Evolutionary conservation across 192 early-diverging fungal species (phyloP).

Genomic region (Entomortierella beljakovae): DNA sequence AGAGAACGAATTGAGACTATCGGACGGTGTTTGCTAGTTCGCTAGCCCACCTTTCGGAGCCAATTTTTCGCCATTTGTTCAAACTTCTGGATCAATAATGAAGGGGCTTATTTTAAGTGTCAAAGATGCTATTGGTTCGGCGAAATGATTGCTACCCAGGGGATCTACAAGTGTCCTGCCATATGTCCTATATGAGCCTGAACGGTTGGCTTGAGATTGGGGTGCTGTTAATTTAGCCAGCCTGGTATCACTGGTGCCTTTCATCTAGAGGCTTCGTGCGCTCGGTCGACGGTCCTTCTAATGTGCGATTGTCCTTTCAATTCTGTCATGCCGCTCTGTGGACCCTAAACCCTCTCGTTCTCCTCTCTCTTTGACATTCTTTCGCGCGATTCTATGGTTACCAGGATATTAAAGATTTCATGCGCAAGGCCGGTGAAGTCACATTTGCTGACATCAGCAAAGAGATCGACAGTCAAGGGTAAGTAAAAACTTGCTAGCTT

Average conservation of each 20-base stretch:
- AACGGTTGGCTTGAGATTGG: slow-evolving; percentile 3
- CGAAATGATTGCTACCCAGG: slow-evolving; percentile 4
- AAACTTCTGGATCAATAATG: not conserved
- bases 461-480: slow-evolving; percentile 86
- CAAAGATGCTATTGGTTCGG: slow-evolving; percentile 2
- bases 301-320: slow-evolving; percentile 23
- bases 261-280: slow-evolving; percentile 1
- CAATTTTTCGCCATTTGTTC: slow-evolving; percentile 5
- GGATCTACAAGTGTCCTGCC: slow-evolving; percentile 16
- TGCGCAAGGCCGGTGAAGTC: slow-evolving; percentile 95
- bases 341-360: slow-evolving; percentile 54
- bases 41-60: slow-evolving; percentile 7
- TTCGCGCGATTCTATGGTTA: slow-evolving; percentile 12
- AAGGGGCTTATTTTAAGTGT: not conserved
- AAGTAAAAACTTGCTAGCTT: too few relatives aligned
- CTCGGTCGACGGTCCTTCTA: slow-evolving; percentile 12
- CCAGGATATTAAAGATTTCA: slow-evolving; percentile 97
- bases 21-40: slow-evolving; percentile 11
- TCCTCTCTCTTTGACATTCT: slow-evolving; percentile 46
- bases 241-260: slow-evolving; percentile 11
- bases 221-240: slow-evolving; percentile 21
- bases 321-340: slow-evolving; percentile 47
- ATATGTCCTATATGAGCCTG: slow-evolving; percentile 8
- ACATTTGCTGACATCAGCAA: slow-evolving; percentile 92
- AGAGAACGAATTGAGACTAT: slow-evolving; percentile 1